phyloP scores from a whole-genome alignment of 306 rosid species.

The Casuarina glauca region DNA sequence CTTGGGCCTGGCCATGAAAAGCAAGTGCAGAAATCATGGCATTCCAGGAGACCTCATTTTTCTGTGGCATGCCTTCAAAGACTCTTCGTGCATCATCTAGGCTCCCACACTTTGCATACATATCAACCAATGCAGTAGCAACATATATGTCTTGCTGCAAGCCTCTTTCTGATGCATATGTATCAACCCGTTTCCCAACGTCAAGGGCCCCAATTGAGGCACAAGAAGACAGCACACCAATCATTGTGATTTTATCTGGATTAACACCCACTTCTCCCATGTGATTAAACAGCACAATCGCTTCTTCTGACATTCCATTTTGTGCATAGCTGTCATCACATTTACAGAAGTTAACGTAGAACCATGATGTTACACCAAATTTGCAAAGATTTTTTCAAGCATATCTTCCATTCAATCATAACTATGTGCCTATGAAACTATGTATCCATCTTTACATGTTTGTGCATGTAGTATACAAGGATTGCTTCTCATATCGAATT shows the following conservation, averaged over 20 bases:
- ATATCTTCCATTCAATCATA: background rate
- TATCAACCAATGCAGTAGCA: conserved; percentile 81
- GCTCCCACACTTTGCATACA: conserved; percentile 95
- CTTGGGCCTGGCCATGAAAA: conserved; percentile 80
- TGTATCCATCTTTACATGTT: background rate
- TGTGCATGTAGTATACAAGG: background rate
- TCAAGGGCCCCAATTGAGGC: conserved; percentile 79
- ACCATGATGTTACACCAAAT: background rate
- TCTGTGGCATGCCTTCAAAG: conserved; percentile 68
- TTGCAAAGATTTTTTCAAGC: background rate
- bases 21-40: conserved; percentile 97
- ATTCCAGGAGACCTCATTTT: conserved; percentile 93
- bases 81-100: conserved; percentile 69
- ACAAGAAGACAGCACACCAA: conserved; percentile 76
- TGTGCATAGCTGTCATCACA: conserved; percentile 76
- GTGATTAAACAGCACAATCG: conserved; percentile 57
- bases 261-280: conserved; percentile 55
- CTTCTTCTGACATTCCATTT: conserved; percentile 86
- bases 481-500: background rate
- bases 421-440: background rate
- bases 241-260: conserved; percentile 73
- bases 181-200: conserved; percentile 64
- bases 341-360: background rate
- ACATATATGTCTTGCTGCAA: conserved; percentile 61
- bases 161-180: conserved; percentile 67